These are phyloP conservation scores for Apiospora saccharicola DNA, from an alignment of 2,329 filamentous ascomycete genomes.

Conservation along the genomic window DNA sequence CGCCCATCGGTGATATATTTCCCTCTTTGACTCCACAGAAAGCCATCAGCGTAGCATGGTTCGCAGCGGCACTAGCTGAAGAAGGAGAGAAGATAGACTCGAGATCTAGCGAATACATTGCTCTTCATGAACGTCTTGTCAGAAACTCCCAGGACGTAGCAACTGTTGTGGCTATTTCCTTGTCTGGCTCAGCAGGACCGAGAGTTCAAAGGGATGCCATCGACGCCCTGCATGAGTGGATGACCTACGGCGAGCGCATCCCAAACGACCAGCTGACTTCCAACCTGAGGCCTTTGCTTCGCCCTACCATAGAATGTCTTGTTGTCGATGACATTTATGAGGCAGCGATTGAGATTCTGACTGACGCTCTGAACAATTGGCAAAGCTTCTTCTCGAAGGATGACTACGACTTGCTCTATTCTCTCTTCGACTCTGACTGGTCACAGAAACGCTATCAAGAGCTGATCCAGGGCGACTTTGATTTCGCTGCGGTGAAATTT, in stretches of 20 bases:
- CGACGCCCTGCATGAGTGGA: conserved; percentile 73
- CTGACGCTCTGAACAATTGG: conserved; percentile 70
- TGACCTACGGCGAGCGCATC: conserved; percentile 73
- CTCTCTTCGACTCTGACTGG: conserved; percentile 68
- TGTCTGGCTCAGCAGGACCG: conserved; percentile 39
- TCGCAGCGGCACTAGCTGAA: conserved; percentile 68
- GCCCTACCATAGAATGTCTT: conserved; percentile 67
- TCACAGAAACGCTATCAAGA: conserved; percentile 62
- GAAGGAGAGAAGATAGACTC: conserved; percentile 73
- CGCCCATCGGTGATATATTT: conserved; percentile 53
- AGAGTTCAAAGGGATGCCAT: conserved; percentile 60
- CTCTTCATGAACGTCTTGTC: conserved; percentile 59
- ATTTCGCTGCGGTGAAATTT: conserved; percentile 71
- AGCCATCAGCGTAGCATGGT: conserved; percentile 68
- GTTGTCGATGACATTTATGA: conserved; percentile 65
- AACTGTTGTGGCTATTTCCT: conserved; percentile 52
- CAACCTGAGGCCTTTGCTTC: conserved; percentile 66
- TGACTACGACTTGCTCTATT: conserved; percentile 64
- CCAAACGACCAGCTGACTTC: conserved; percentile 64
- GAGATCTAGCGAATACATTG: conserved; percentile 58
- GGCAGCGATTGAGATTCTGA: conserved; percentile 68
- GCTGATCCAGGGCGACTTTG: conserved; percentile 66
- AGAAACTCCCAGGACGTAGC: conserved; percentile 59
- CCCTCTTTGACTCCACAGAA: conserved; percentile 56
- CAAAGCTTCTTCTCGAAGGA: conserved; percentile 66